These are phyloP conservation scores for Cicer arietinum DNA, from an alignment of 306 rosid species.

Conservation along the genomic window DNA sequence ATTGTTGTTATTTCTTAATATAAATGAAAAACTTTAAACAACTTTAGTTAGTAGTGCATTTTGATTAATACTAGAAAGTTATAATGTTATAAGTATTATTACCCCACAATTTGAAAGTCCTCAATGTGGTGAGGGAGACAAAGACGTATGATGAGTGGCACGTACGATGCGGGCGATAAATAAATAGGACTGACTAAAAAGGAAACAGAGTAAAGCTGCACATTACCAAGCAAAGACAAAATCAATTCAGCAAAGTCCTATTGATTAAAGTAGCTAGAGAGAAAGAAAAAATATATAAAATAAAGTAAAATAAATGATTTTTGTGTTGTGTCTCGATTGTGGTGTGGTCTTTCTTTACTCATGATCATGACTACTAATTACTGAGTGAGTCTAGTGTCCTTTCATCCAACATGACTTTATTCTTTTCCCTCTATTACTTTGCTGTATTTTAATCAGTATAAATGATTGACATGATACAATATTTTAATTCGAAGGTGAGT, in stretches of 20 bases:
- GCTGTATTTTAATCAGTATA: too few relatives aligned
- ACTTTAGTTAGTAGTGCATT: too few relatives aligned
- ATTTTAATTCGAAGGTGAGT: too few relatives aligned
- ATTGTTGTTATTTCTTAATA: too few relatives aligned
- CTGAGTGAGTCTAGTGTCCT: background rate
- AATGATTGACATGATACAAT: too few relatives aligned
- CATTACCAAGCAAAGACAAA: conserved; percentile 49
- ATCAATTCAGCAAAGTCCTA: conserved; percentile 43
- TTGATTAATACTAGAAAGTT: too few relatives aligned
- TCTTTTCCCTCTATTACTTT: background rate
- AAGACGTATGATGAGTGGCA: conserved; percentile 65
- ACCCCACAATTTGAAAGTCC: too few relatives aligned
- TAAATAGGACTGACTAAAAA: conserved; percentile 38
- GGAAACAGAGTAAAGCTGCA: conserved; percentile 40
- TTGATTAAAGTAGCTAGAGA: conserved; percentile 51
- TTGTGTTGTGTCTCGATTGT: conserved; percentile 45
- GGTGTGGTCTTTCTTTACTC: conserved; percentile 9
- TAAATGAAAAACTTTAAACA: too few relatives aligned
- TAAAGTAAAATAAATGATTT: conserved; percentile 45
- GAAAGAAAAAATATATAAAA: conserved; percentile 8
- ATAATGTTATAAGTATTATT: too few relatives aligned
- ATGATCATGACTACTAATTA: background rate
- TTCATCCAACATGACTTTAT: conserved; percentile 9
- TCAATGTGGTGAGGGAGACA: background rate
- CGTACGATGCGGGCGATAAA: conserved; percentile 83